Conservation (phyloP, 1,284 basidiomycete genomes). For the Ceratobasidium sp. region DNA sequence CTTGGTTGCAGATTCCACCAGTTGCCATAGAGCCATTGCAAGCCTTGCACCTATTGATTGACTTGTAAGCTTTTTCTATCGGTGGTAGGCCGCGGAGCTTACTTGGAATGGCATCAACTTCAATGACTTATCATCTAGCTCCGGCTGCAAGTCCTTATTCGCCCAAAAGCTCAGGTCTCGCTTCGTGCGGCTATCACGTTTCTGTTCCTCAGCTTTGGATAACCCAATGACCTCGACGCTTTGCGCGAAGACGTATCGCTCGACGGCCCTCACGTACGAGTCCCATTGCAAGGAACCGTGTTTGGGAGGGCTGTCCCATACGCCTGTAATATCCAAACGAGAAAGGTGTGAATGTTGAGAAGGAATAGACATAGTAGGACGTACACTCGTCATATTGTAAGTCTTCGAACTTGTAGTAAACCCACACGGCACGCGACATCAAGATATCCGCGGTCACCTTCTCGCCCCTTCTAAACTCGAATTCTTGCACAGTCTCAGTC, state of each 20-base stretch:
- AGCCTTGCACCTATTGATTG: slow-evolving; percentile 74
- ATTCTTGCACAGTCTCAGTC: slow-evolving; percentile 64
- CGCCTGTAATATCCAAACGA: slow-evolving; percentile 60
- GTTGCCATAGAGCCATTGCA: slow-evolving; percentile 91
- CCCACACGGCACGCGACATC: slow-evolving; percentile 65
- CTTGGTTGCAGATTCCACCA: slow-evolving; percentile 88
- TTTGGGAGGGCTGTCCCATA: slow-evolving; percentile 88
- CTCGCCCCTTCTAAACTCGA: slow-evolving; percentile 58
- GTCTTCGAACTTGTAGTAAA: slow-evolving; percentile 89
- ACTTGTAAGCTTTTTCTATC: not conserved
- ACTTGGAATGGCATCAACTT: slow-evolving; percentile 88
- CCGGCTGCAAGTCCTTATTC: slow-evolving; percentile 57
- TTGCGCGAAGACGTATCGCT: slow-evolving; percentile 67
- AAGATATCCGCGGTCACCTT: slow-evolving; percentile 61
- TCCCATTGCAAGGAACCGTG: slow-evolving; percentile 61
- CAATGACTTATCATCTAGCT: slow-evolving; percentile 58
- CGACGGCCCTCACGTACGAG: slow-evolving; percentile 71
- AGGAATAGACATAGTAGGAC: slow-evolving; percentile 42
- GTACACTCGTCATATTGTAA: slow-evolving; percentile 86
- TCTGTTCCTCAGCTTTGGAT: slow-evolving; percentile 49
- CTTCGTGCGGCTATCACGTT: slow-evolving; percentile 57
- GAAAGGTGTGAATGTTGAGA: not conserved
- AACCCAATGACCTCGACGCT: slow-evolving; percentile 65
- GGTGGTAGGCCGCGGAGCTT: slow-evolving; percentile 40
- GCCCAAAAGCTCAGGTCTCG: slow-evolving; percentile 54